phyloP scores from a whole-genome alignment of 139 green algal species.

The Haematococcus lacustris region DNA sequence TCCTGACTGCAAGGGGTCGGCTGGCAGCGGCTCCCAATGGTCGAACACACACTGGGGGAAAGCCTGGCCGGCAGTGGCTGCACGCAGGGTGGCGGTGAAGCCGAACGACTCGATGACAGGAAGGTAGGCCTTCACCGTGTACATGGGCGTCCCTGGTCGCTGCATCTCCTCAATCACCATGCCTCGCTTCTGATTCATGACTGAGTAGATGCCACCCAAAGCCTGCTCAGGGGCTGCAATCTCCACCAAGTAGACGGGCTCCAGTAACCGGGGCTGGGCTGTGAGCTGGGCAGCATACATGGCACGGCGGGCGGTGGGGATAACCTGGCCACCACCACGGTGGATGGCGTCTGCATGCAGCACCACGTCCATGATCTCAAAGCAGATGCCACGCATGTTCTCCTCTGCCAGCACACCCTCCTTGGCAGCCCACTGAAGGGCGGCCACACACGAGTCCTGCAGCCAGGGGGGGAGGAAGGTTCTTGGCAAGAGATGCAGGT shows the following conservation, averaged over 20 bases:
- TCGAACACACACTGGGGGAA: constrained; percentile 99
- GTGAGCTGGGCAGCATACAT: constrained; percentile 93
- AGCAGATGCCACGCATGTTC: constrained; percentile 96
- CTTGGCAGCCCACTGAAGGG: constrained; percentile 98
- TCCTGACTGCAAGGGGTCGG: constrained; percentile 73
- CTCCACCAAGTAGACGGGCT: constrained; percentile 99
- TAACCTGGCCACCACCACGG: constrained; percentile 97
- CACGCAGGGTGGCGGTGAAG: constrained; percentile 91
- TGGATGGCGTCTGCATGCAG: constrained; percentile 99
- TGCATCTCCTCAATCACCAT: constrained; percentile 98
- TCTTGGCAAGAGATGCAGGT: background rate
- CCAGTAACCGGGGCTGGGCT: constrained; percentile 81
- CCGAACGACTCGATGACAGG: constrained; percentile 98
- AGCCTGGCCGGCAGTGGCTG: constrained; percentile 92
- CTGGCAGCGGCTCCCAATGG: constrained; percentile 88
- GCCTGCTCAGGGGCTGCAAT: constrained; percentile 95
- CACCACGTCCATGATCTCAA: constrained; percentile 92
- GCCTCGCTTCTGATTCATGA: constrained; percentile 98
- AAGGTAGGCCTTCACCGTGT: constrained; percentile 97
- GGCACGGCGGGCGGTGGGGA: constrained; percentile 87
- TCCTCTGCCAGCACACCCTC: constrained; percentile 96
- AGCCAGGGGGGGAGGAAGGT: background rate
- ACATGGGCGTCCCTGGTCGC: constrained; percentile 95
- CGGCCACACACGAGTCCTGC: constrained; percentile 84
- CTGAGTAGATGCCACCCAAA: constrained; percentile 51